These are phyloP conservation scores for Juglanconis juglandina DNA, from an alignment of 2,329 filamentous ascomycete genomes.

Conservation along the genomic window DNA sequence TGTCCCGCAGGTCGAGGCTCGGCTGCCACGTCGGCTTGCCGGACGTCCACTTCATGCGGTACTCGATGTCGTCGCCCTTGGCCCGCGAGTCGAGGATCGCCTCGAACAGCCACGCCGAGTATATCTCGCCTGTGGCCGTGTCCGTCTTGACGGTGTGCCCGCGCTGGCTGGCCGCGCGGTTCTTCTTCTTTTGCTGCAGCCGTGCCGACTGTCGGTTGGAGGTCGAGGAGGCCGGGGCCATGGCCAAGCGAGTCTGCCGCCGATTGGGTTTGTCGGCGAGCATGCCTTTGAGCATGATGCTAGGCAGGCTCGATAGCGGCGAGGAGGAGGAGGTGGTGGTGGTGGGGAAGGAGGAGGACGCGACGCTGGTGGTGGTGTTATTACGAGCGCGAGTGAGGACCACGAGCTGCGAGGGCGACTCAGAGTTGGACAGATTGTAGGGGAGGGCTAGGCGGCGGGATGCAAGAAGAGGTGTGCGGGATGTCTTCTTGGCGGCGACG, in stretches of 20 bases:
- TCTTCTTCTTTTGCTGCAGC: not conserved
- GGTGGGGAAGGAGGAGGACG: not conserved
- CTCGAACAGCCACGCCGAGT: not conserved
- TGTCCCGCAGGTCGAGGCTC: not conserved
- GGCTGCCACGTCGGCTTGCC: not conserved
- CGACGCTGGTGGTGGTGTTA: not conserved
- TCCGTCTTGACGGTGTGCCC: not conserved
- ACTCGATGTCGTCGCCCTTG: not conserved
- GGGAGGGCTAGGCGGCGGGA: not conserved
- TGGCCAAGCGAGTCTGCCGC: not conserved
- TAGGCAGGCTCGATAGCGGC: not conserved
- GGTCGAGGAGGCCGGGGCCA: not conserved
- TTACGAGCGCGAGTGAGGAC: not conserved
- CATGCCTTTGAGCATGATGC: not conserved
- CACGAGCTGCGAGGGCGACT: not conserved
- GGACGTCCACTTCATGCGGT: not conserved
- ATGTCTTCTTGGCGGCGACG: not conserved
- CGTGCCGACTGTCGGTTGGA: no score
- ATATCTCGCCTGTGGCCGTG: not conserved
- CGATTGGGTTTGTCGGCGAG: not conserved
- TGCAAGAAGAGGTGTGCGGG: not conserved
- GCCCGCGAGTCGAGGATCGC: not conserved
- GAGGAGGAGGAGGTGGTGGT: not conserved
- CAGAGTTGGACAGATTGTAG: not conserved
- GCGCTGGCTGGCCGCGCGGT: not conserved